Evolutionary conservation across 306 rosid species (phyloP), one percentile per base, ranked within the genome.

Genomic region (Medicago arabica): DNA sequence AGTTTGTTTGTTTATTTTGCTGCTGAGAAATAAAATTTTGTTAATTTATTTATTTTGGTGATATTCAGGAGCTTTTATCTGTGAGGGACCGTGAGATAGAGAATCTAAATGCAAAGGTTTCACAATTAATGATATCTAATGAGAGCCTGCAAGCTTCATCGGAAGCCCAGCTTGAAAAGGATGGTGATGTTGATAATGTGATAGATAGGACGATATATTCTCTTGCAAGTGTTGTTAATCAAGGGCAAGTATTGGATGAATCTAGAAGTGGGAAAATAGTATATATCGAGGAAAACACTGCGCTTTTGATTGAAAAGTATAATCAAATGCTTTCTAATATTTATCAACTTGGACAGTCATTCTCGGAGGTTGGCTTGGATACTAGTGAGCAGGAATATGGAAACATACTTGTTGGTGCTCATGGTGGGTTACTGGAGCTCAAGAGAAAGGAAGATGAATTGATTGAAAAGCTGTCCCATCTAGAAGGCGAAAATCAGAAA

Each of bases 61-160:
- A 85, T 66, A 86, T 92, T 72, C 87, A 67, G 1, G 80, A 78
- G 18, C 50, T 72, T 75, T 75, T 90, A 67, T 77, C 78, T 64
- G 21, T 2, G 71, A 94, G 89, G 89, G 91, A 90, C 83, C 85
- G 47, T 38, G 95, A 89, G 83, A 91, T 95, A 44, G 97, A 88
- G 75, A 80, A 78, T 77, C 93, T 94, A 57, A 86, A 84, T 84
- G 70, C 74, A 11, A 90, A 84, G 86, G 78, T 91, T 78, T 25
- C 77, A 34, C 89, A 86, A 66, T 70, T 89, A 57, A 71, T 67
- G 1, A 77, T 63, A 46, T 82, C 89, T 25, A 83, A 81, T 75
- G 87, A 84, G 39, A 79, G 75, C 80, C 41, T 68, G 62, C 86
- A 82, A 31, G 67, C 76, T 53, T 82, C 83, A 23, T 49, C 81